Evolutionary conservation across 2,329 filamentous ascomycete genomes (phyloP).

Genomic region (Fusarium armeniacum): DNA sequence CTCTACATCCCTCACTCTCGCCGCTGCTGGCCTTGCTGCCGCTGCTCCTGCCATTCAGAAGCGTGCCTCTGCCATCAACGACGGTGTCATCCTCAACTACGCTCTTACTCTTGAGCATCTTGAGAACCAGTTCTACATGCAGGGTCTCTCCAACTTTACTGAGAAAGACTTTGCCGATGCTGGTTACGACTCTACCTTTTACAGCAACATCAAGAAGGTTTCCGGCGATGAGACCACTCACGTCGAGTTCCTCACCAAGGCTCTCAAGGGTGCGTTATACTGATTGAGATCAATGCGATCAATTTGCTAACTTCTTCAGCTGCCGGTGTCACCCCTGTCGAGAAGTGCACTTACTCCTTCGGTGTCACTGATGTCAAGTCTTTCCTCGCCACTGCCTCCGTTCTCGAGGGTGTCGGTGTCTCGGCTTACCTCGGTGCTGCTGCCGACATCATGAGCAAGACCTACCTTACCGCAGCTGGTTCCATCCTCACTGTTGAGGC

Average conservation of each 20-base stretch:
- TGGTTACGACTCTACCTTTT: conserved; percentile 66
- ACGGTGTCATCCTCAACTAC: conserved; percentile 60
- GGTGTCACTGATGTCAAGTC: conserved; percentile 69
- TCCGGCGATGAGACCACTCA: conserved; percentile 62
- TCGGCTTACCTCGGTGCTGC: conserved; percentile 75
- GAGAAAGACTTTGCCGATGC: conserved; percentile 65
- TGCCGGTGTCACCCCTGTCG: conserved; percentile 64
- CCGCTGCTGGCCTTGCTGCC: conserved; percentile 33
- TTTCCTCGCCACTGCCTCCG: conserved; percentile 72
- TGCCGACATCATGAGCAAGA: conserved; percentile 68
- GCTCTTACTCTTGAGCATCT: conserved; percentile 67
- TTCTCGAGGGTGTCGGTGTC: conserved; percentile 76
- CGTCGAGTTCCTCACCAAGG: conserved; percentile 43
- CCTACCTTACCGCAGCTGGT: conserved; percentile 71
- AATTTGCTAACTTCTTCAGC: conserved; percentile 40
- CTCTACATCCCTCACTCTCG: conserved; percentile 24
- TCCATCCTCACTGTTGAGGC: conserved; percentile 75
- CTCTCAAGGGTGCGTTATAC: conserved; percentile 28
- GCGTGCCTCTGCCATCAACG: conserved; percentile 35
- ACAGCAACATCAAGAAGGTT: conserved; percentile 70
- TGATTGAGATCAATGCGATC: too few relatives aligned
- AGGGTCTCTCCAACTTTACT: conserved; percentile 71
- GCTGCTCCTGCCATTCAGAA: conserved; percentile 35
- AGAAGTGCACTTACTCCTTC: conserved; percentile 70
- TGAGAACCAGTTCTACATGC: conserved; percentile 73